Evolutionary conservation across 306 rosid genomes (phyloP), one percentile per base, ranked within the genome.

Genomic region (Ormosia emarginata): DNA sequence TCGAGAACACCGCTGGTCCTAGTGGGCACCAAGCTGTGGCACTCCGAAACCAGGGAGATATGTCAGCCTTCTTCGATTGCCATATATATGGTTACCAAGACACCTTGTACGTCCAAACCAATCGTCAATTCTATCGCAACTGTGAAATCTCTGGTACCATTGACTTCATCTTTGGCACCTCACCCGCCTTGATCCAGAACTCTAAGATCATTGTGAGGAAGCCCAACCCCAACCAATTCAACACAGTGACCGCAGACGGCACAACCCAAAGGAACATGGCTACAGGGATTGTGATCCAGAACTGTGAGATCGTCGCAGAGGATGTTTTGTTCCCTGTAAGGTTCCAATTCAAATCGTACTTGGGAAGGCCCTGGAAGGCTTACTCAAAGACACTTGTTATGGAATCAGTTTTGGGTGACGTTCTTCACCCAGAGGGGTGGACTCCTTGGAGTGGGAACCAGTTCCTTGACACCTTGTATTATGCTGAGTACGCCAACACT

Each of bases 21-120:
- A 40, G 66, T 2, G 93, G 90, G 56, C 89, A 84, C 66, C 97
- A 91, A 56, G 94, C 97, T 0, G 97, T 94, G 67, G 96, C 98
- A 24, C 88, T 94, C 0, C 86, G 90, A 0, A 86, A 86, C 7
- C 91, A 79, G 15, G 86, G 89, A 24, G 95, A 80, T 41, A 79
- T 8, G 55, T 74, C 94, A 0, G 89, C 84, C 0, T 75, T 94
- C 85, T 87, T 67, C 64, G 83, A 91, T 33, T 90, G 92, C 33
- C 79, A 84, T 4, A 52, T 94, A 61, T 85, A 79, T 6, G 97
- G 90, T 2, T 83, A 86, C 86, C 95, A 92, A 76, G 98, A 94
- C 85, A 89, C 92, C 0, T 40, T 91, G 53, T 94, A 88, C 37
- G 86, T 37, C 4, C 93, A 90, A 1, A 32, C 86, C 1, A 65